These are phyloP conservation scores for Candolleomyces efflorescens DNA, from an alignment of 768 basidiomycete species.

Conservation along the genomic window DNA sequence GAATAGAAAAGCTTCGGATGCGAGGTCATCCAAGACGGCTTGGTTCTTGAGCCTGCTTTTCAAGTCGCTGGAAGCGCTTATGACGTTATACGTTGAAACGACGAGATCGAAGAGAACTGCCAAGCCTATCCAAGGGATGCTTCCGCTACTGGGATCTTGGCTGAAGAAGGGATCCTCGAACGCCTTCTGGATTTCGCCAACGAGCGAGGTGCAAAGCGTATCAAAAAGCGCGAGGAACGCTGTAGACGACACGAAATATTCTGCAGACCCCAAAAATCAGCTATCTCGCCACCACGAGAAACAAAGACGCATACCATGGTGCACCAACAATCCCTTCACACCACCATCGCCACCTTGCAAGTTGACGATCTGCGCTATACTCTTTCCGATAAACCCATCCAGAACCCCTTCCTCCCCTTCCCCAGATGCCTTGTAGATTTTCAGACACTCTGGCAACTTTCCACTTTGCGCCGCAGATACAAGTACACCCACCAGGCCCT, in stretches of 20 bases:
- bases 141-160: background rate
- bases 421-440: slow-evolving; percentile 26
- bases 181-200: slow-evolving; percentile 2
- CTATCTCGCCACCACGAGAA: background rate
- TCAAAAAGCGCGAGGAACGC: slow-evolving; percentile 5
- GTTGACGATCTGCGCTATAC: slow-evolving; percentile 37
- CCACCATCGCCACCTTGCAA: slow-evolving; percentile 16
- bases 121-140: background rate
- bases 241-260: slow-evolving; percentile 7
- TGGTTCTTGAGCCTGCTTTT: background rate
- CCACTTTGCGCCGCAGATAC: slow-evolving; percentile 37
- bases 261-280: slow-evolving; percentile 5
- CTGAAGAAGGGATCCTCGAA: slow-evolving; percentile 2
- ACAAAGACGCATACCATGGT: slow-evolving; percentile 35
- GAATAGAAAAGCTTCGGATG: slow-evolving; percentile 45
- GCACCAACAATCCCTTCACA: slow-evolving; percentile 34
- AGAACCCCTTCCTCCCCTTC: slow-evolving; percentile 25
- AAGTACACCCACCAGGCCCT: slow-evolving; percentile 26
- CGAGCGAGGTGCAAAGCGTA: slow-evolving; percentile 7
- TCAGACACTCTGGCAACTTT: slow-evolving; percentile 41
- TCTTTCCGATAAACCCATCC: slow-evolving; percentile 35
- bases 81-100: background rate
- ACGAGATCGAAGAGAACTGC: background rate
- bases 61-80: background rate
- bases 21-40: slow-evolving; percentile 17